Percentiles rank a stretch among this genome's conserved stretches.
Evolutionary conservation across 2,329 filamentous ascomycete species (phyloP).

Genomic region (Salinomyces thailandicus): DNA sequence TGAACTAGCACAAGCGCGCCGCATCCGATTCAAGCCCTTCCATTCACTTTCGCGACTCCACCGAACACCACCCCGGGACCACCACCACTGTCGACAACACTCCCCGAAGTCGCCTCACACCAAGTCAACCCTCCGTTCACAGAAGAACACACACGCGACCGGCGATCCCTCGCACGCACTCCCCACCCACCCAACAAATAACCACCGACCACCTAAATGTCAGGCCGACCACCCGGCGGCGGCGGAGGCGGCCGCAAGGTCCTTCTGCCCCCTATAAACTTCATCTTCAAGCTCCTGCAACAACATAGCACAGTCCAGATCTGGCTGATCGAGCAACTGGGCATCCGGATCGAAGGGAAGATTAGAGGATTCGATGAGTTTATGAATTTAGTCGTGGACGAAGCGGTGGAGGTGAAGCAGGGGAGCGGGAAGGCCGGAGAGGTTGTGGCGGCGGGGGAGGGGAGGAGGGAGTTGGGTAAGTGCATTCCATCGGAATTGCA

Average conservation of each 20-base stretch:
- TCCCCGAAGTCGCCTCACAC: too few relatives aligned
- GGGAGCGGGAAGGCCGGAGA: conserved; percentile 77
- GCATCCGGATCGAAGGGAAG: conserved; percentile 89
- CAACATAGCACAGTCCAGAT: conserved; percentile 78
- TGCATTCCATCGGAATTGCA: too few relatives aligned
- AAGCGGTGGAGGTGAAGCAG: conserved; percentile 84
- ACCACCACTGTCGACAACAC: too few relatives aligned
- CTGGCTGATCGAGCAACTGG: conserved; percentile 94
- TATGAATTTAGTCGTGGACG: conserved; percentile 96
- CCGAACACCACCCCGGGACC: too few relatives aligned
- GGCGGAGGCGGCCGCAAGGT: conserved; percentile 50
- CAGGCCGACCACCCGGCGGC: conserved; percentile 39
- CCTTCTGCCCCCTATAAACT: conserved; percentile 68
- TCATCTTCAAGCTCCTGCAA: conserved; percentile 87
- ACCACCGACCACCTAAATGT: conserved; percentile 41
- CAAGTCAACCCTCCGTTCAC: too few relatives aligned
- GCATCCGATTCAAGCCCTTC: background rate
- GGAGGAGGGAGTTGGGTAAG: conserved; percentile 65
- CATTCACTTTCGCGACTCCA: too few relatives aligned
- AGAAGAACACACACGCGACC: too few relatives aligned
- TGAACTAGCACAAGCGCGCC: background rate
- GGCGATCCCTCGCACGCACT: conserved; percentile 1
- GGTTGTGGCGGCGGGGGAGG: conserved; percentile 68
- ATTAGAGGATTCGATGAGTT: conserved; percentile 98
- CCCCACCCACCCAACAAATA: conserved; percentile 16